Conservation (phyloP, 1,284 basidiomycete species). For the Moesziomyces parantarcticus region DNA sequence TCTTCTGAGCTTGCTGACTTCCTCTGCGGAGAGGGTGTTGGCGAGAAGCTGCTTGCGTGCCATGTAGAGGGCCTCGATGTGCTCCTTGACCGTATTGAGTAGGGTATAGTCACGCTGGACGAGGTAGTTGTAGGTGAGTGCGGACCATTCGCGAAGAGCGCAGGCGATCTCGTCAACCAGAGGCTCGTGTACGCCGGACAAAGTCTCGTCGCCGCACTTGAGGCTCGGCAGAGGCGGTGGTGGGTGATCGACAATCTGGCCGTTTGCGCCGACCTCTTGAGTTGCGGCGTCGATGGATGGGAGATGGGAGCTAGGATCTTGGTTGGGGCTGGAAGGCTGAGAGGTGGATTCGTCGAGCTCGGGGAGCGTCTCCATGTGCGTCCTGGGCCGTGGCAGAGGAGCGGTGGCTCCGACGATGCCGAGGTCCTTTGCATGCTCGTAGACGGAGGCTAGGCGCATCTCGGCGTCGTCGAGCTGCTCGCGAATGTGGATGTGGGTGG, state of each 20-base stretch:
- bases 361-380: slow-evolving; percentile 49
- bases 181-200: slow-evolving; percentile 74
- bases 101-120: slow-evolving; percentile 87
- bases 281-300: slow-evolving; percentile 17
- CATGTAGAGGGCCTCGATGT: slow-evolving; percentile 89
- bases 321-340: slow-evolving; percentile 43
- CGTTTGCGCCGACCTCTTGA: slow-evolving; percentile 39
- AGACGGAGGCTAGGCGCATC: slow-evolving; percentile 80
- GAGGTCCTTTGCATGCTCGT: slow-evolving; percentile 52
- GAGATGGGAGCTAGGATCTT: slow-evolving; percentile 6
- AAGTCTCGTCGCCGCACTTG: slow-evolving; percentile 71
- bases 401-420: slow-evolving; percentile 53
- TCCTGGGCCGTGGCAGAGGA: slow-evolving; percentile 30
- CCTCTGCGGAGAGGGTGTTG: slow-evolving; percentile 86
- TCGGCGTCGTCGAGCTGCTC: slow-evolving; percentile 90
- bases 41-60: slow-evolving; percentile 87
- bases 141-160: slow-evolving; percentile 93
- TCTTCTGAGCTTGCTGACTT: slow-evolving; percentile 81
- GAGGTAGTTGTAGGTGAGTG: slow-evolving; percentile 89
- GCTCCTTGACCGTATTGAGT: slow-evolving; percentile 85
- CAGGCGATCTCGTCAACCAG: slow-evolving; percentile 97
- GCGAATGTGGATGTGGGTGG: slow-evolving; percentile 86
- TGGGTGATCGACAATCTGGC: slow-evolving; percentile 69
- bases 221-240: slow-evolving; percentile 90
- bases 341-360: slow-evolving; percentile 50